Conservation (phyloP, 768 basidiomycete species). For the Boletus fagicola region DNA sequence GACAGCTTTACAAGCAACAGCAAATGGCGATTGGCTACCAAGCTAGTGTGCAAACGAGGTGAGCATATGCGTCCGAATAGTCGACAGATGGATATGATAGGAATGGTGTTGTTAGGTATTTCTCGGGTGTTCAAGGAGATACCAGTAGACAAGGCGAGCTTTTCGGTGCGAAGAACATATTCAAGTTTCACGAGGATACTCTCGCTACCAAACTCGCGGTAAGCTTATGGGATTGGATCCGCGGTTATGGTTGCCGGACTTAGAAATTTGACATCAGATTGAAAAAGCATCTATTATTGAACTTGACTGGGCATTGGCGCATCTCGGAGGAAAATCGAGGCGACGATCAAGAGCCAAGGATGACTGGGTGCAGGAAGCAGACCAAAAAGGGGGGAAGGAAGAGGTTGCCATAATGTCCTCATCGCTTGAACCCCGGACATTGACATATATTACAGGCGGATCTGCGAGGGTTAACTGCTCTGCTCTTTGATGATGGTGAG, state of each 20-base stretch:
- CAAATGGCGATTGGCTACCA: conserved; percentile 91
- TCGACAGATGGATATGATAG: background rate
- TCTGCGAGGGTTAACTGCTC: conserved; percentile 56
- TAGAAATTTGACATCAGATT: conserved; percentile 48
- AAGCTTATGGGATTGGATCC: conserved; percentile 20
- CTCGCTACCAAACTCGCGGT: conserved; percentile 75
- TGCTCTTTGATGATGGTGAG: conserved; percentile 73
- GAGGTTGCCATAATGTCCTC: conserved; percentile 11
- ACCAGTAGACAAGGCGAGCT: conserved; percentile 73
- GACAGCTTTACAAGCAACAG: conserved; percentile 92
- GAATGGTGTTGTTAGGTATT: conserved; percentile 49
- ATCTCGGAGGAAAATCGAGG: conserved; percentile 49
- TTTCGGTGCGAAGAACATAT: conserved; percentile 84
- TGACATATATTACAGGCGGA: conserved; percentile 40
- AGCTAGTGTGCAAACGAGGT: conserved; percentile 81
- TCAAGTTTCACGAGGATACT: conserved; percentile 68
- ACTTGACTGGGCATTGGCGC: conserved; percentile 77
- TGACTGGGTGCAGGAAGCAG: conserved; percentile 46
- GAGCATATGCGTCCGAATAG: conserved; percentile 1
- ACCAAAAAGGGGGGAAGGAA: conserved; percentile 44
- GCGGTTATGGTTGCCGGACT: background rate
- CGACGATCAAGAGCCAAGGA: conserved; percentile 32
- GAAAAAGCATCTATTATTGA: conserved; percentile 72
- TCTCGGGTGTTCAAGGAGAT: conserved; percentile 80
- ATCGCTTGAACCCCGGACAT: background rate